A percentile compares a stretch with the other conserved stretches of the same genome.
These are phyloP conservation scores for Geotrichum siamense DNA, from an alignment of 1,139 yeast species.

Conservation along the genomic window DNA sequence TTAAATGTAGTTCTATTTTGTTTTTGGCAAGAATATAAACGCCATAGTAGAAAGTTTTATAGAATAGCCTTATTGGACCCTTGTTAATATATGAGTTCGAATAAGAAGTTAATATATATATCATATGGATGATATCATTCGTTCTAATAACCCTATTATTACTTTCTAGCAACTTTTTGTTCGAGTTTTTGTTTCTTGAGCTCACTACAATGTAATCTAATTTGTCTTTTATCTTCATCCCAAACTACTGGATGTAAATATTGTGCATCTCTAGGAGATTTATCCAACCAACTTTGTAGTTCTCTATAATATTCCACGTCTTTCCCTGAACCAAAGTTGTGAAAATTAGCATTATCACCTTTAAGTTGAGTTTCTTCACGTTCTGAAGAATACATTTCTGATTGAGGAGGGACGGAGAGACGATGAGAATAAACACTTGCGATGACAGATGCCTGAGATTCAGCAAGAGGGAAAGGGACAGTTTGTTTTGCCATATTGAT, in stretches of 20 bases:
- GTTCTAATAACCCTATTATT: no score
- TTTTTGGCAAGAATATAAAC: no score
- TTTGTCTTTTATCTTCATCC: slow-evolving; percentile 1
- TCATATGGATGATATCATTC: no score
- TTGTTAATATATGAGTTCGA: no score
- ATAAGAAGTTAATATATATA: no score
- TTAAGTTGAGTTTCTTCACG: slow-evolving; percentile 31
- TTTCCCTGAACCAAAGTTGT: slow-evolving; percentile 42
- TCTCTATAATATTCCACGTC: slow-evolving; percentile 43
- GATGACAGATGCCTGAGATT: slow-evolving; percentile 50
- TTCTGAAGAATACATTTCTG: slow-evolving; percentile 41
- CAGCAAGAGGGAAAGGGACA: slow-evolving; percentile 54
- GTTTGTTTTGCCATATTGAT: slow-evolving; percentile 47
- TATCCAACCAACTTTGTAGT: slow-evolving; percentile 38
- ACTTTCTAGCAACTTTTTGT: slow-evolving; percentile 1
- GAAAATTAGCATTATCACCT: slow-evolving; percentile 42
- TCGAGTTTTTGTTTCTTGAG: slow-evolving; percentile 5
- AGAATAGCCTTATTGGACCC: no score
- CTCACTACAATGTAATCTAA: background rate
- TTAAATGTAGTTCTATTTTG: no score
- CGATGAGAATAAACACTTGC: slow-evolving; percentile 50
- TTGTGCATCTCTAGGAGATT: slow-evolving; percentile 24
- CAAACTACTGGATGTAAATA: slow-evolving; percentile 4
- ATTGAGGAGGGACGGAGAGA: slow-evolving; percentile 40
- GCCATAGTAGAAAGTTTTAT: no score